phyloP scores from a whole-genome alignment of 352 stramenopile genomes.

The Peronospora belbahrii region DNA sequence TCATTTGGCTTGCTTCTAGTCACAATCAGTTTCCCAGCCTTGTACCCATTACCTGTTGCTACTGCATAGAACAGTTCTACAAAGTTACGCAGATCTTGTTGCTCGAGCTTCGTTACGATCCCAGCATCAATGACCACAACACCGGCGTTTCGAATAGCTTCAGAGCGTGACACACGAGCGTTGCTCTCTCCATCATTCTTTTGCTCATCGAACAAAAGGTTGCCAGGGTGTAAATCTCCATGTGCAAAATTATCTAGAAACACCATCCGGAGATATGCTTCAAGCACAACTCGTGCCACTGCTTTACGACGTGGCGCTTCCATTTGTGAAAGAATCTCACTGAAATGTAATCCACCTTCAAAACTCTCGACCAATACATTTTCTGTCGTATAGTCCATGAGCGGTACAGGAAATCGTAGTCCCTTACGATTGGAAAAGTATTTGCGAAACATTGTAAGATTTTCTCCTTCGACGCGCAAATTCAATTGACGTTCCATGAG shows the following conservation, averaged over 20 bases:
- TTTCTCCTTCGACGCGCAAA: slow-evolving; percentile 84
- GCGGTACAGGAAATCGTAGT: slow-evolving; percentile 65
- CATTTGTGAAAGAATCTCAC: slow-evolving; percentile 44
- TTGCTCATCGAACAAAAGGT: slow-evolving; percentile 73
- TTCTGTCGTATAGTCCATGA: slow-evolving; percentile 66
- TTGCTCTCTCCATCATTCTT: not conserved
- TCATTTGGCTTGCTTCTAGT: slow-evolving; percentile 43
- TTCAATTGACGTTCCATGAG: slow-evolving; percentile 90
- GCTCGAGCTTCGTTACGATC: slow-evolving; percentile 77
- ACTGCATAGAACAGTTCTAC: slow-evolving; percentile 83
- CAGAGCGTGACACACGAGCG: slow-evolving; percentile 11
- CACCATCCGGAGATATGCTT: slow-evolving; percentile 90
- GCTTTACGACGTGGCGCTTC: slow-evolving; percentile 45
- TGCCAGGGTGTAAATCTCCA: slow-evolving; percentile 90
- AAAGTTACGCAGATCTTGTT: slow-evolving; percentile 73
- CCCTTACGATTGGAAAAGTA: slow-evolving; percentile 63
- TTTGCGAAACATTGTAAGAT: slow-evolving; percentile 71
- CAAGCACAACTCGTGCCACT: slow-evolving; percentile 71
- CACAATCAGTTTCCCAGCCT: slow-evolving; percentile 71
- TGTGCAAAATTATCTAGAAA: slow-evolving; percentile 95
- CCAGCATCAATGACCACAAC: slow-evolving; percentile 79
- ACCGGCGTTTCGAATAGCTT: slow-evolving; percentile 24
- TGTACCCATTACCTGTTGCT: slow-evolving; percentile 71
- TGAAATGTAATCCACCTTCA: slow-evolving; percentile 73
- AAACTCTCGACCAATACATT: slow-evolving; percentile 90